phyloP scores from a whole-genome alignment of 2,329 filamentous ascomycete species.

The Setomelanomma holmii region DNA sequence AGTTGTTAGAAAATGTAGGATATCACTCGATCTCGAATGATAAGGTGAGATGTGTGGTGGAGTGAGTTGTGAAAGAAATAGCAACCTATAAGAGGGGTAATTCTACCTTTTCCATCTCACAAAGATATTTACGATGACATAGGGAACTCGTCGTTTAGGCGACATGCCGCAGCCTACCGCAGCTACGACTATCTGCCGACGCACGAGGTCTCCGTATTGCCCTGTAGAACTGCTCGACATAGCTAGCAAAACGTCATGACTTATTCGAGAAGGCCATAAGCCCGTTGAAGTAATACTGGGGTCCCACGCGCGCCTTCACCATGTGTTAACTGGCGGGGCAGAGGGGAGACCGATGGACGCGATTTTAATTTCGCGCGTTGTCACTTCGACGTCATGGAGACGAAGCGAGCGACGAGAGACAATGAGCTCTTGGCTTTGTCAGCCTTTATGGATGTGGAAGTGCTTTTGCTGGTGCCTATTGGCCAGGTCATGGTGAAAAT shows the following conservation, averaged over 20 bases:
- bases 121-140: slow-evolving; percentile 11
- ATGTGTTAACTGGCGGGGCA: slow-evolving; percentile 20
- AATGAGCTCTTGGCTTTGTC: too few species aligned
- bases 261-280: slow-evolving; percentile 25
- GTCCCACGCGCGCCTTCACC: slow-evolving; percentile 12
- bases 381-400: slow-evolving; percentile 33
- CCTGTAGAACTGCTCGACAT: slow-evolving; percentile 33
- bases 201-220: slow-evolving; percentile 20
- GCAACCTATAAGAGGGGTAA: slow-evolving; percentile 1
- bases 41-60: background rate
- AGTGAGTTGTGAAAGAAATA: slow-evolving; percentile 11
- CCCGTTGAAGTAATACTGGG: slow-evolving; percentile 16
- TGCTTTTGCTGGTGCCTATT: background rate
- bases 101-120: slow-evolving; percentile 21
- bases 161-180: slow-evolving; percentile 14
- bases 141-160: background rate
- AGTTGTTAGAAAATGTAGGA: background rate
- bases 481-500: too few species aligned
- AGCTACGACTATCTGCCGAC: slow-evolving; percentile 30
- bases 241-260: slow-evolving; percentile 41
- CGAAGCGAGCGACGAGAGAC: background rate
- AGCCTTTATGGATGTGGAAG: background rate
- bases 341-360: slow-evolving; percentile 17
- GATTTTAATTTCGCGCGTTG: slow-evolving; percentile 23
- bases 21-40: background rate